Conservation (phyloP, 306 rosid species). For the Styphnolobium japonicum region DNA sequence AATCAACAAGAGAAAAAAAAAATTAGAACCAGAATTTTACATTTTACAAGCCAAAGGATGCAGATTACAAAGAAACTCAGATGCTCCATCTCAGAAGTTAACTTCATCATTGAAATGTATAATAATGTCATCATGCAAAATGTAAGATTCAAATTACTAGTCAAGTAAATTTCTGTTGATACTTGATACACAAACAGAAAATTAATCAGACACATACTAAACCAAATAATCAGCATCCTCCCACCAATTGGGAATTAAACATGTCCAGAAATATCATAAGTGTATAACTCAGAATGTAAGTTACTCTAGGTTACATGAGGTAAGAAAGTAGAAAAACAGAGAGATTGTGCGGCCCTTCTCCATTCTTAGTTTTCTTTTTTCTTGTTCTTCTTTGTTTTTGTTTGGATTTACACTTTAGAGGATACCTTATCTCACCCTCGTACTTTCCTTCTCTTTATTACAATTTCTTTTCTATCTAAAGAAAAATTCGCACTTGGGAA, state of each 20-base stretch:
- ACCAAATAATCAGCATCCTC: neutral
- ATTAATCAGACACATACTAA: neutral
- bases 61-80: neutral
- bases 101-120: slow-evolving; percentile 9
- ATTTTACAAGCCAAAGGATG: slow-evolving; percentile 10
- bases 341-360: too few relatives aligned
- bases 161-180: slow-evolving; percentile 11
- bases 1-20: neutral
- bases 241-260: neutral
- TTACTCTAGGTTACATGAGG: neutral
- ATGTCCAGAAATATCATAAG: neutral
- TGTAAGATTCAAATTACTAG: neutral
- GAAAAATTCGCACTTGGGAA: neutral
- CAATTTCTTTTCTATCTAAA: too few relatives aligned
- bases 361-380: too few relatives aligned
- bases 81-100: neutral
- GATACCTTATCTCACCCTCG: too few relatives aligned
- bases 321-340: neutral
- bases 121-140: neutral
- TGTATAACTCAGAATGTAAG: neutral
- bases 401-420: too few relatives aligned
- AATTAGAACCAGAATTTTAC: slow-evolving; percentile 17
- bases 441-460: too few relatives aligned
- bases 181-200: neutral
- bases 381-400: too few relatives aligned